Base-by-base conservation (phyloP, 352 stramenopile species). In the Phytophthora pseudosyringae region DNA sequence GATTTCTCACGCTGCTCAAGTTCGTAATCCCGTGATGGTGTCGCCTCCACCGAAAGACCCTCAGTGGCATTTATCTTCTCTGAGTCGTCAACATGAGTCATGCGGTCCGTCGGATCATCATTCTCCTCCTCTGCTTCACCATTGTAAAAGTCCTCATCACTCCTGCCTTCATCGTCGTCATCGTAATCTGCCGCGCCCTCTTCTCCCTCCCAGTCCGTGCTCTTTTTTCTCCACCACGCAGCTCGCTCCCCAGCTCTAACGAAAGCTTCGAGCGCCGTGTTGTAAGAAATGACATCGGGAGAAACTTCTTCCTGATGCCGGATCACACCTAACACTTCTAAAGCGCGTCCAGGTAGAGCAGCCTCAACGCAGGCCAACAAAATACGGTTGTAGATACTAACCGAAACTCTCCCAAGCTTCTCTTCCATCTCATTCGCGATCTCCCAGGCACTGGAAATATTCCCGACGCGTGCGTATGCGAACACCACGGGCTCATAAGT, bases 211-310 rank as follows among this genome's bases (percentile, higher is more conserved):
- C 40, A 39, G 29, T 67, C 47, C 1, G 31, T 40, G 38, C 49
- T 50, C 1, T 75, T 71, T 21, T 72, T 55, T 59, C 59, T 58
- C 44, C 68, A 59, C 65, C 67, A 59, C 47, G 61, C 33, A 39
- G 59, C 60, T 31, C 57, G 58, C 25, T 58, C 44, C 32, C 45
- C 50, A 31, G 67, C 55, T 67, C 56, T 70, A 18, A 80, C 64
- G 38, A 91, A 81, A 39, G 81, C 73, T 60, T 78, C 79, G 2
- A 94, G 35, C 5, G 82, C 64, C 15, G 70, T 83, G 41, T 92
- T 88, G 58, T 82, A 94, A 13, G 78, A 84, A 57, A 77, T 57
- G 0, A 76, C n/a, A 45, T 90, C 69, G 5, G 71, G 76, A 15
- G 41, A 25, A 16, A 83, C 31, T 7, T 60, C 63, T 21, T 57